These are phyloP conservation scores for Lasiodiplodia sp. DNA, from an alignment of 2,329 filamentous ascomycete species.

Conservation along the genomic window DNA sequence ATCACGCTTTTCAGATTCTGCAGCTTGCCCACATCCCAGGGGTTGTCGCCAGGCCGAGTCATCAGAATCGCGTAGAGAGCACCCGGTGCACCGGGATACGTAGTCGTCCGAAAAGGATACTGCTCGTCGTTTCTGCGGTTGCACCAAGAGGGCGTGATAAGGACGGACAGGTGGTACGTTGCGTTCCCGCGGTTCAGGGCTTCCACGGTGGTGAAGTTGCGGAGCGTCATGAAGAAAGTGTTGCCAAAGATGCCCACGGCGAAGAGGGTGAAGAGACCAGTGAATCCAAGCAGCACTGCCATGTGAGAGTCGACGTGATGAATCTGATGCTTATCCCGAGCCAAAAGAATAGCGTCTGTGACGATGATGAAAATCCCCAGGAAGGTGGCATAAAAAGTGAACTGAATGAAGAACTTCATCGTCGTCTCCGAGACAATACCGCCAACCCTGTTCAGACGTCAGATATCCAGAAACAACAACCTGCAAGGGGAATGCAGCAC, in stretches of 20 bases:
- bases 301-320: constrained; percentile 66
- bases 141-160: constrained; percentile 60
- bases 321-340: constrained; percentile 46
- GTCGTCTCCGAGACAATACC: constrained; percentile 86
- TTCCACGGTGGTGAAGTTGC: constrained; percentile 87
- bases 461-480: background rate
- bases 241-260: constrained; percentile 77
- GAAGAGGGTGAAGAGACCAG: constrained; percentile 81
- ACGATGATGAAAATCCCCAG: constrained; percentile 72
- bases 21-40: constrained; percentile 77
- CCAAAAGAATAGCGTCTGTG: constrained; percentile 69
- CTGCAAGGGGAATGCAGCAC: background rate
- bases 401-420: constrained; percentile 94
- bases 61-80: constrained; percentile 79
- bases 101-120: constrained; percentile 20
- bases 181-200: constrained; percentile 65
- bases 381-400: constrained; percentile 74
- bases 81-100: constrained; percentile 33
- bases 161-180: constrained; percentile 77
- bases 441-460: constrained; percentile 63
- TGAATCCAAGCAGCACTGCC: constrained; percentile 71
- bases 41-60: constrained; percentile 78
- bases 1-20: constrained; percentile 82
- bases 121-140: constrained; percentile 21
- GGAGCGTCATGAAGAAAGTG: constrained; percentile 71